Base-by-base conservation (phyloP, 164 flowering plant species). In the Litsea cubeba region DNA sequence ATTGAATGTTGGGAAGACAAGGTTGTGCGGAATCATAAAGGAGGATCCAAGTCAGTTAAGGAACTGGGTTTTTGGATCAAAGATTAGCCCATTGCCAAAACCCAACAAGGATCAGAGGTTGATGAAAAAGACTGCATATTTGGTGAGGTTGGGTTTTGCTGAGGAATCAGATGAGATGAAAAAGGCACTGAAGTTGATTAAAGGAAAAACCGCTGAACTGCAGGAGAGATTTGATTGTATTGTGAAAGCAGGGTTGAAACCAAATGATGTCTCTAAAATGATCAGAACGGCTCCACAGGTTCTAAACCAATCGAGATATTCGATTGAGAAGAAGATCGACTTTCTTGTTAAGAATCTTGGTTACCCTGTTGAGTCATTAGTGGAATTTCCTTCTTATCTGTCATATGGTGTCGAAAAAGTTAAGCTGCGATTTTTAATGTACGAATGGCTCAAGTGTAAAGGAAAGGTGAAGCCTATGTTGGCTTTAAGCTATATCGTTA, bases 151-250 rank as follows among this genome's bases (percentile, higher is more conserved):
- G 71, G 95, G 97, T 68, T 87, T 80, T 70, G 78, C 54, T 15
- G 88, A 87, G 77, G 75, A 86, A 69, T 82, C 92, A 7, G 62
- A 69, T 2, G 85, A 85, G 71, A 83, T 91, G 88, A 79, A 78
- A 25, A 81, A 68, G 71, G 90, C 91, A n/a, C 65, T 84, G 18
- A 88, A 85, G 78, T 40, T 65, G 6, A 87, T 85, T 63, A 85
- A 90, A 57, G 97, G 97, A 57, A 87, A 76, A 66, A 90, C 87
- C 71, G 73, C 26, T 7, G 86, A 90, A 62, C 87, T 91, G 40
- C 91, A 86, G 73, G 94, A 90, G 76, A 85, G 95, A 79, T 88
- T 86, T 76, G 87, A 87, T 75, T 87, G 83, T 75, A 73, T 90
- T 40, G 87, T 91, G 69, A 78, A 85, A 26, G 81, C 85, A 62